phyloP scores from a whole-genome alignment of 192 early-diverging fungal species.

The Backusella macrospora region DNA sequence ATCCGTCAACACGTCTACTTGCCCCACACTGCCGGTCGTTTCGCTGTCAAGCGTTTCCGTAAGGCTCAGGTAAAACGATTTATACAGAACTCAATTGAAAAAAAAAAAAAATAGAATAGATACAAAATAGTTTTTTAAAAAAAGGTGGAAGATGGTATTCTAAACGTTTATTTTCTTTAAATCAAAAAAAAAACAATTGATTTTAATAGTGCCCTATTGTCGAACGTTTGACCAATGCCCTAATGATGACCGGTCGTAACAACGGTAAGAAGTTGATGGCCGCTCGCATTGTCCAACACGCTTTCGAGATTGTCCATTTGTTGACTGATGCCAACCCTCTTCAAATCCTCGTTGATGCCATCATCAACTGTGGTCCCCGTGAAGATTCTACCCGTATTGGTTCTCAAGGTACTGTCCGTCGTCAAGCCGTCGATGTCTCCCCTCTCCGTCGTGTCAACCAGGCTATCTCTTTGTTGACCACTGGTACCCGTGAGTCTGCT shows the following conservation, averaged over 20 bases:
- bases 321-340: slow-evolving; percentile 98
- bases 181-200: too few species aligned
- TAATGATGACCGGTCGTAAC: slow-evolving; percentile 99
- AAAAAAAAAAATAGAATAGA: background rate
- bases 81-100: background rate
- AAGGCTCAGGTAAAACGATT: slow-evolving; percentile 81
- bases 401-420: slow-evolving; percentile 95
- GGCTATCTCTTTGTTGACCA: slow-evolving; percentile 91
- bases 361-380: slow-evolving; percentile 98
- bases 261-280: slow-evolving; percentile 99
- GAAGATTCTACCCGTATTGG: slow-evolving; percentile 99
- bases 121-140: too few species aligned
- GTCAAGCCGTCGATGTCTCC: slow-evolving; percentile 99
- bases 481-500: slow-evolving; percentile 94
- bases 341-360: slow-evolving; percentile 97
- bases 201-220: slow-evolving; percentile 87
- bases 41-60: slow-evolving; percentile 94
- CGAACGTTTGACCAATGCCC: slow-evolving; percentile 97
- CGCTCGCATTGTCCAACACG: slow-evolving; percentile 97
- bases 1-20: slow-evolving; percentile 89
- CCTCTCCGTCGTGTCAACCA: slow-evolving; percentile 98
- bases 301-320: slow-evolving; percentile 99
- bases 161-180: too few species aligned
- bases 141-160: background rate
- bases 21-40: slow-evolving; percentile 98